These are phyloP conservation scores for Acanthamoeba castellanii DNA, from an alignment of 208 protist genomes.

Conservation along the genomic window DNA sequence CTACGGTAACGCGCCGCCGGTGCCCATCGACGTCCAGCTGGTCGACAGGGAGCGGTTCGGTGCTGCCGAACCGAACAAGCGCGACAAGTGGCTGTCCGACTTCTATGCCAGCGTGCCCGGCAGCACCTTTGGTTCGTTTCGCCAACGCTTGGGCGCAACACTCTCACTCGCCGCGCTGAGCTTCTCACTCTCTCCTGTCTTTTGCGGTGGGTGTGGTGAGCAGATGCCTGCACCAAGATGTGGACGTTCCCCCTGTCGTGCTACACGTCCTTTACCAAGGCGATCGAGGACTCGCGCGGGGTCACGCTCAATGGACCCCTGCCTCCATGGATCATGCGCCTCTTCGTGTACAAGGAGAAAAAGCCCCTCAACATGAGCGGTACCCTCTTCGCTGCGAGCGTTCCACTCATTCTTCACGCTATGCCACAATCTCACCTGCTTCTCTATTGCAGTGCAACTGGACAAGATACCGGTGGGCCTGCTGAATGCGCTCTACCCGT, in stretches of 20 bases:
- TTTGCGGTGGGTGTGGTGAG: not conserved
- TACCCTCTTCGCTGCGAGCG: not conserved
- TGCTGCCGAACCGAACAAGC: not conserved
- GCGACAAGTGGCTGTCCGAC: not conserved
- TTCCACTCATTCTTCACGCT: not conserved
- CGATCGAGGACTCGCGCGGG: not conserved
- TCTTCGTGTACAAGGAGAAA: constrained; percentile 35
- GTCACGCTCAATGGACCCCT: not conserved
- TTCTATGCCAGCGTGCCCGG: not conserved
- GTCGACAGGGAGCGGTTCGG: constrained; percentile 22
- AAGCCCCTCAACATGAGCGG: constrained; percentile 43
- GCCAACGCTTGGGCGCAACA: not conserved
- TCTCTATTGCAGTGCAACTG: constrained; percentile 11
- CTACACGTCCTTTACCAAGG: not conserved
- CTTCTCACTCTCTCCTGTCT: not conserved
- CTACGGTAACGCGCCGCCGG: not conserved
- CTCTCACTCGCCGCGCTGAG: too few species aligned
- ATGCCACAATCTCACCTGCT: not conserved
- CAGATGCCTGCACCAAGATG: not conserved
- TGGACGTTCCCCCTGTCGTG: constrained; percentile 50
- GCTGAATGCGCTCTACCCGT: constrained; percentile 60
- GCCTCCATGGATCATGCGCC: not conserved
- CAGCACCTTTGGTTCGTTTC: constrained; percentile 15
- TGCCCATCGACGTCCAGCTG: constrained; percentile 41
- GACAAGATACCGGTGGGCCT: constrained; percentile 9